Base-by-base conservation (phyloP, 1,284 basidiomycete genomes). In the Ustilago vetiveriae region DNA sequence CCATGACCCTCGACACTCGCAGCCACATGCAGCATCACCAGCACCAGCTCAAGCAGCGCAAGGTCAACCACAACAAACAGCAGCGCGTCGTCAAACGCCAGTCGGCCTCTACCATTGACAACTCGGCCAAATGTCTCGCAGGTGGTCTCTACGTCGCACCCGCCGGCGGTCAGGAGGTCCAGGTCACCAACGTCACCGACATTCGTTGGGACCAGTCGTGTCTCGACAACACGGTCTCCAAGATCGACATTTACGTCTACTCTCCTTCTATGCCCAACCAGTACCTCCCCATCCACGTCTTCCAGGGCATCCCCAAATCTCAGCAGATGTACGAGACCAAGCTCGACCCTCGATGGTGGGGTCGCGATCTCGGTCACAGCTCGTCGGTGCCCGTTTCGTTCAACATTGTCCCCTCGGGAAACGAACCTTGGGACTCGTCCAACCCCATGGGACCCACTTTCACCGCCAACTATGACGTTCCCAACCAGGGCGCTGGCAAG, bases 191-290 rank as follows among this genome's bases (percentile, higher is more conserved):
- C 46, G 42, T 63, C 47, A 74, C 66, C 41, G 65, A 59, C 40
- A 64, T 78, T 36, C 36, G 42, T 24, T 78, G 76, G 76, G 68
- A 78, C 55, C 59, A 65, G 45, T 41, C 46, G 24, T 78, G 76
- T 48, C 72, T 77, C 43, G 55, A 56, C 52, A 30, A 23, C 24
- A 52, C 65, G 33, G 47, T 58, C 48, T 45, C 33, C 54, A 75
- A 75, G 38, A 72, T 81, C 42, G 79, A 81, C 64, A 72, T 81
- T 37, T 81, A 80, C 60, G 53, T 81, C 52, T 79, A 79, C 65
- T 67, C 77, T 33, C 74, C 72, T 41, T 53, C 60, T 50, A 56
- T 60, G 39, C 44, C 41, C 33, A 51, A 60, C 56, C 42, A 63
- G 51, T 52, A 43, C 35, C 58, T 75, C 11, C 79, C 79, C 51